phyloP scores from a whole-genome alignment of 1,284 basidiomycete genomes.

The Rhodotorula glutinis region DNA sequence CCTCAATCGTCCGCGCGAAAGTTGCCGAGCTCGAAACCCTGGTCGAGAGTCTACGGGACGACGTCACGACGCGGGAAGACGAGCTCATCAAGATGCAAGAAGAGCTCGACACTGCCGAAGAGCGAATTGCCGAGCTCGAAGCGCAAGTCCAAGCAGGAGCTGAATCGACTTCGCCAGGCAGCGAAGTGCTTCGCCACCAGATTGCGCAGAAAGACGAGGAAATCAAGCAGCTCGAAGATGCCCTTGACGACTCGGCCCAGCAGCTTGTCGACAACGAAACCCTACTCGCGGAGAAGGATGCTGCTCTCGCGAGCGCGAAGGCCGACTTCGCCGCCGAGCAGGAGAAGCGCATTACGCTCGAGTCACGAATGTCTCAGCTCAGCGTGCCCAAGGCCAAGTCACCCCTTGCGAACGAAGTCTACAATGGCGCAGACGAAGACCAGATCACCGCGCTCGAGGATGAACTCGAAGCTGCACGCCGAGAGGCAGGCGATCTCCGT shows the following conservation, averaged over 20 bases:
- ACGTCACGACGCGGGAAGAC: constrained; percentile 52
- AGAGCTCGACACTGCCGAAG: constrained; percentile 50
- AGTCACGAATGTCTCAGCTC: constrained; percentile 34
- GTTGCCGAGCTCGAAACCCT: constrained; percentile 11
- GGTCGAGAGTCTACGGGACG: constrained; percentile 47
- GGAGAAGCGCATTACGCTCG: constrained; percentile 24
- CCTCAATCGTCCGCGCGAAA: constrained; percentile 6
- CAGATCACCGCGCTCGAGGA: constrained; percentile 58
- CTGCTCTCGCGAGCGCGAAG: constrained; percentile 31
- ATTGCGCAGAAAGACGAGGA: constrained; percentile 55
- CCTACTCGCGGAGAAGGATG: constrained; percentile 19
- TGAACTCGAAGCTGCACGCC: constrained; percentile 73
- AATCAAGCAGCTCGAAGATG: constrained; percentile 57
- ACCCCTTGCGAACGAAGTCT: constrained; percentile 53
- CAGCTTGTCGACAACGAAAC: constrained; percentile 38
- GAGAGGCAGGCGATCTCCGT: constrained; percentile 71
- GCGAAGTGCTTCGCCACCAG: constrained; percentile 58
- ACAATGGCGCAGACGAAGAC: constrained; percentile 52
- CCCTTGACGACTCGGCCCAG: constrained; percentile 37
- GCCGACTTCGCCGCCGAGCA: constrained; percentile 31
- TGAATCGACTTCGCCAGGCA: constrained; percentile 56
- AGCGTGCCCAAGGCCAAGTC: constrained; percentile 36
- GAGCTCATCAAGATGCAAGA: constrained; percentile 16
- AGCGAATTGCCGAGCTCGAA: constrained; percentile 54
- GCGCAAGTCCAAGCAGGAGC: constrained; percentile 37